Base-by-base conservation (phyloP, 2,329 filamentous ascomycete species). In the Colletotrichum navitas region DNA sequence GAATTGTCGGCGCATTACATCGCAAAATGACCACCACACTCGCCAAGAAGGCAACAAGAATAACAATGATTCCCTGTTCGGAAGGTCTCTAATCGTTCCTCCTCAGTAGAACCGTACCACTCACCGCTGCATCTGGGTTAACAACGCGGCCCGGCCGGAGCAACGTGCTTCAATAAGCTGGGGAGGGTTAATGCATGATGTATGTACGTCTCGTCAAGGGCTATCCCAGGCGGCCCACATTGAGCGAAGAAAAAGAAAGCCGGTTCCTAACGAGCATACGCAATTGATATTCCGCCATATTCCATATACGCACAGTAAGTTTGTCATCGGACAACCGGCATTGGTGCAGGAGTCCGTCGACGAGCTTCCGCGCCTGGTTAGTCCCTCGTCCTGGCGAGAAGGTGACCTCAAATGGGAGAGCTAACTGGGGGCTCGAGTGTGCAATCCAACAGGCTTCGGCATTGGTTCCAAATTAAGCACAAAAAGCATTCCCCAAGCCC, bases 401-500 rank as follows among this genome's bases (percentile, higher is more conserved):
- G 43, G 59, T 71, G 65, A 36, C 65, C 54, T 21, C n/a, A 63
- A 63, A 34, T 39, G 68, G 68, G 36, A 32, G 6, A 66, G 64
- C 32, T 51, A 18, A 5, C 24, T 26, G 16, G 26, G 36, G 8
- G n/a, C 26, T 34, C 34, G 21, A 43, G 32, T 21, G 43, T 34
- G 52, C 2, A 47, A 11, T 16, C 16, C 39, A 63, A 43, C n/a
- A 26, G 41, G 54, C 65, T 52, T 71, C 68, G 68, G 68, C 39
- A 41, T 63, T 68, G 24, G 3, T n/a, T 54, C 68, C 65, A 39
- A 68, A 68, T 54, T 7, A 55, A 60, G 65, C 45, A 71, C 68
- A 61, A 68, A 54, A 54, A 71, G 68, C 59, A 60, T 3, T 34
- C 51, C 36, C n/a, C 24, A 21, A 26, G 36, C 45, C 59, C 59